These are phyloP conservation scores for Pseudocercospora macadamiae DNA, from an alignment of 2,329 filamentous ascomycete species.

Conservation along the genomic window DNA sequence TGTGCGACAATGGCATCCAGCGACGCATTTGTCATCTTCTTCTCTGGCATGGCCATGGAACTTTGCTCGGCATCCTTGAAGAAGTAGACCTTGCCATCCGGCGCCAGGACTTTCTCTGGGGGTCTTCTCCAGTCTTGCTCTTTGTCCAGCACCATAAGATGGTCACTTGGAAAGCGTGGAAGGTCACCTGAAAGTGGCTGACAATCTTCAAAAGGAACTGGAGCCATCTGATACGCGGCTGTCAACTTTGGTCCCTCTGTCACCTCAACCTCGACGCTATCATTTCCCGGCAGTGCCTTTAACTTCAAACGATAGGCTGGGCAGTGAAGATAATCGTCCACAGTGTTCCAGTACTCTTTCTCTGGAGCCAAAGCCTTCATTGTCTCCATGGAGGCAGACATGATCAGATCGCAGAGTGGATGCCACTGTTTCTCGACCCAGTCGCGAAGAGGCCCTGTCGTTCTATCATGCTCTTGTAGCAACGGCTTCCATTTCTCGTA, in stretches of 20 bases:
- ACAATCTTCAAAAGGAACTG: neutral
- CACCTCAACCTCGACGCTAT: neutral
- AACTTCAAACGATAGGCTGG: conserved; percentile 12
- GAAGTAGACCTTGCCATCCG: neutral
- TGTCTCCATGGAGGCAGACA: neutral
- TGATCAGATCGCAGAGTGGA: conserved; percentile 1
- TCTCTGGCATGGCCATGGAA: neutral
- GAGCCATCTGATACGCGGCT: conserved; percentile 2
- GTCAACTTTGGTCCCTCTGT: neutral
- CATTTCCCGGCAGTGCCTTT: neutral
- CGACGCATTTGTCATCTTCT: neutral
- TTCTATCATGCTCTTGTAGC: neutral
- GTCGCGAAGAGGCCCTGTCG: neutral
- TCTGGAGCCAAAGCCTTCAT: conserved; percentile 5
- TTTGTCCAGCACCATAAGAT: conserved; percentile 1
- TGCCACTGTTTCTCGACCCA: neutral
- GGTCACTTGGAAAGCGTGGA: neutral
- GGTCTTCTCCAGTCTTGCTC: conserved; percentile 1
- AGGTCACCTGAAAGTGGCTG: neutral
- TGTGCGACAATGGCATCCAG: conserved; percentile 5
- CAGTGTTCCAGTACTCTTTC: conserved; percentile 1
- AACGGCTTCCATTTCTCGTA: conserved; percentile 15
- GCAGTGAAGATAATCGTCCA: conserved; percentile 15
- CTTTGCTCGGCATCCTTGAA: conserved; percentile 5
- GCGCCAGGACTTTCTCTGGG: neutral